Evolutionary conservation across 164 flowering plant genomes (phyloP).

Genomic region (Cinnamomum micranthum): DNA sequence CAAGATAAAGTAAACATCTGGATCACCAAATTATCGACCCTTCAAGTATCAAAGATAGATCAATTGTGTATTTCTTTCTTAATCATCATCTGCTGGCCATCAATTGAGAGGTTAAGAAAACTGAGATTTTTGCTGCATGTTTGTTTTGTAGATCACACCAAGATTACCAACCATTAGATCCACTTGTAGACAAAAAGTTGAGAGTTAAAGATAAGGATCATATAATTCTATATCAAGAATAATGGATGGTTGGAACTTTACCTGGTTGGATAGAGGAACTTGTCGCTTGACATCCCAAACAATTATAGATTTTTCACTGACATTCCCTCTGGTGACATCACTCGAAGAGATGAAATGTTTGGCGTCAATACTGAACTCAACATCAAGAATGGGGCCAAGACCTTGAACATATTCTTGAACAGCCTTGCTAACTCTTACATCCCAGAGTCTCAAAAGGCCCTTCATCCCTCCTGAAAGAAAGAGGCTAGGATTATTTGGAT

Average conservation of each 20-base stretch:
- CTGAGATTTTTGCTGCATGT: no score
- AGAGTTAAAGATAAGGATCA: background rate
- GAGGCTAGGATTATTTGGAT: slow-evolving; percentile 57
- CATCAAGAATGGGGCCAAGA: slow-evolving; percentile 78
- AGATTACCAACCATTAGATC: background rate
- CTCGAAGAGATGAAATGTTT: slow-evolving; percentile 76
- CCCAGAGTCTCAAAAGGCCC: slow-evolving; percentile 77
- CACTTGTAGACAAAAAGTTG: background rate
- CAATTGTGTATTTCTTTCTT: no score
- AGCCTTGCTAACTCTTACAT: slow-evolving; percentile 56
- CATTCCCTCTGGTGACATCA: slow-evolving; percentile 64
- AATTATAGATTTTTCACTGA: slow-evolving; percentile 79
- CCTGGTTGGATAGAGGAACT: slow-evolving; percentile 91
- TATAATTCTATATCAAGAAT: background rate
- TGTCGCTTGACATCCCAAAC: slow-evolving; percentile 88
- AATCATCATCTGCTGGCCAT: no score
- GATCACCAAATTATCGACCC: no score
- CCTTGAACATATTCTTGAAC: slow-evolving; percentile 55
- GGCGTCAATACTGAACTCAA: slow-evolving; percentile 62
- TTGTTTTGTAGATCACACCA: no score
- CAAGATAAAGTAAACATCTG: no score
- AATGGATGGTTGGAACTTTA: slow-evolving; percentile 17
- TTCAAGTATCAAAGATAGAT: no score
- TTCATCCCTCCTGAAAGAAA: slow-evolving; percentile 83
- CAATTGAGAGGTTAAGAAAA: no score